phyloP scores from a whole-genome alignment of 139 green algal species.

The Ettlia oleoabundans region DNA sequence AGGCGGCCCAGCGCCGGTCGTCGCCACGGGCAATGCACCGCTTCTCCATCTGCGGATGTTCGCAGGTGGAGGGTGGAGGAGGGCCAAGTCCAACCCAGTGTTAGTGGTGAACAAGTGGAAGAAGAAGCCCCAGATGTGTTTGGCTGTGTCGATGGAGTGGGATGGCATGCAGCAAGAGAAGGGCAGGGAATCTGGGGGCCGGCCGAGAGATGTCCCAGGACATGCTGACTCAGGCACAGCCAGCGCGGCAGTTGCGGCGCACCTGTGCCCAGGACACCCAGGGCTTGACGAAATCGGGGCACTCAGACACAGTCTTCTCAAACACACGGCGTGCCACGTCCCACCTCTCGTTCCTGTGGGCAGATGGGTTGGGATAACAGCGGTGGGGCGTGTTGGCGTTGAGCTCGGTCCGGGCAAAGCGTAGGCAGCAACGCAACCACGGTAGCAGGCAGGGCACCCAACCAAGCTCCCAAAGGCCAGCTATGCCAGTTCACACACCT shows the following conservation, averaged over 20 bases:
- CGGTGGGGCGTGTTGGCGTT: no score
- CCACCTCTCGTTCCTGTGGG: neutral
- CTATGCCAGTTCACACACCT: neutral
- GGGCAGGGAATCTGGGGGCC: no score
- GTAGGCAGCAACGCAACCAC: no score
- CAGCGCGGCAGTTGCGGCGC: constrained; percentile 20
- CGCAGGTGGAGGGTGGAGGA: no score
- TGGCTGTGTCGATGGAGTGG: neutral
- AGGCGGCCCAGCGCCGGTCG: constrained; percentile 3
- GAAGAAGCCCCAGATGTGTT: no score
- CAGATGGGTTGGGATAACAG: no score
- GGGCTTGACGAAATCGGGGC: constrained; percentile 36
- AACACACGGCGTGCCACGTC: constrained; percentile 43
- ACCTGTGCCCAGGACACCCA: constrained; percentile 60
- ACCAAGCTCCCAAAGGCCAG: no score
- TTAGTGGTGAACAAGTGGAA: no score
- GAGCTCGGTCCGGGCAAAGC: no score
- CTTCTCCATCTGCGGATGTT: constrained; percentile 71
- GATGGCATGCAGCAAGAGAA: neutral
- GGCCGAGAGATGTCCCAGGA: neutral
- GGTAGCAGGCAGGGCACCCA: no score
- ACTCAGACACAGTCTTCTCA: constrained; percentile 37
- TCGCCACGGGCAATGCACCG: constrained; percentile 20
- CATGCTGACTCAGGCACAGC: neutral
- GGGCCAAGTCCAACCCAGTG: no score